phyloP scores from a whole-genome alignment of 768 basidiomycete genomes.

The Suillus alpinus region DNA sequence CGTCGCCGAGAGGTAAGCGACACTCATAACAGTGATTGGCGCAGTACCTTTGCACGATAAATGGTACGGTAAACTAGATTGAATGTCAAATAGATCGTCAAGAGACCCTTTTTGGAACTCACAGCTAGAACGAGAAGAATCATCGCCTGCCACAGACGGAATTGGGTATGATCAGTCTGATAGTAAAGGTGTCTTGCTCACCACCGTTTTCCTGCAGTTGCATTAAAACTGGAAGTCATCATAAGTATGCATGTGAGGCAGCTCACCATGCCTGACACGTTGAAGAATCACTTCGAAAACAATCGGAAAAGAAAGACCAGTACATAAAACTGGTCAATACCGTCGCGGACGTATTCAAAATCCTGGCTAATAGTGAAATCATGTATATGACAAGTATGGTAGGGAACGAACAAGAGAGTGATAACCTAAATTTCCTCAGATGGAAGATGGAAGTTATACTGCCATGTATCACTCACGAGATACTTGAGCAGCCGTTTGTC shows the following conservation, averaged over 20 bases:
- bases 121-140: not conserved
- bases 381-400: not conserved
- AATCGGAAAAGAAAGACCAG: not conserved
- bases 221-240: not conserved
- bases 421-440: not conserved
- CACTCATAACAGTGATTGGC: not conserved
- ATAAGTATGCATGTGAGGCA: not conserved
- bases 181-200: not conserved
- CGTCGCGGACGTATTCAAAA: not conserved
- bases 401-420: not conserved
- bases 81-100: not conserved
- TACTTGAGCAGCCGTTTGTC: not conserved
- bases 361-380: not conserved
- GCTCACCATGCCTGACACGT: not conserved
- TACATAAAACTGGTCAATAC: not conserved
- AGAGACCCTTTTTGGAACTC: not conserved
- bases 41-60: constrained; percentile 1
- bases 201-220: not conserved
- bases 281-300: not conserved
- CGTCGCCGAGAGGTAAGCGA: not conserved
- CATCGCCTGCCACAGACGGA: not conserved
- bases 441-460: not conserved
- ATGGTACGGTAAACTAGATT: not conserved
- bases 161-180: not conserved
- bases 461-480: not conserved